phyloP scores from a whole-genome alignment of 2,329 filamentous ascomycete species.

The Achaetomium macrosporum region DNA sequence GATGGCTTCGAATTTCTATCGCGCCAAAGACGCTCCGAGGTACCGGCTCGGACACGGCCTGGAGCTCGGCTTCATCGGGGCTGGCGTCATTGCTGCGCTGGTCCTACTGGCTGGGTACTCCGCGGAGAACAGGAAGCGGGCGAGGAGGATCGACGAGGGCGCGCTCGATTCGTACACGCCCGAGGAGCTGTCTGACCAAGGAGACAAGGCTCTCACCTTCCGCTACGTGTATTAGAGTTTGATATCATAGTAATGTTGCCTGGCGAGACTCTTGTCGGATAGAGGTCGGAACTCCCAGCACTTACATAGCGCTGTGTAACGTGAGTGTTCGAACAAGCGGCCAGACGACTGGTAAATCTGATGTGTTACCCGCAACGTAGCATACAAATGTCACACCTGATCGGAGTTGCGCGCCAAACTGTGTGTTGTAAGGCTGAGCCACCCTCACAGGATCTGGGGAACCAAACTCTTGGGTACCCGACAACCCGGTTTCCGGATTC shows the following conservation, averaged over 20 bases:
- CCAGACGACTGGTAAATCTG: too few species aligned
- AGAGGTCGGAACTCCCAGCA: neutral
- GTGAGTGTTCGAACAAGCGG: too few species aligned
- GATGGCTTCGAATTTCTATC: conserved; percentile 69
- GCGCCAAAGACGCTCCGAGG: conserved; percentile 42
- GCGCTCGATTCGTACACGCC: conserved; percentile 36
- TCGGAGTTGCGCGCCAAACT: too few species aligned
- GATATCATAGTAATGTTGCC: neutral
- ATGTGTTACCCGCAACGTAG: too few species aligned
- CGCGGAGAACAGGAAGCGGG: conserved; percentile 53
- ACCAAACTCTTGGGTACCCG: too few species aligned
- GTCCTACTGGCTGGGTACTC: conserved; percentile 47
- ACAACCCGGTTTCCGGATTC: too few species aligned
- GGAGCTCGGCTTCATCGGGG: conserved; percentile 44
- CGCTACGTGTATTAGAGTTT: conserved; percentile 44
- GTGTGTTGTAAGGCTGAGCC: too few species aligned
- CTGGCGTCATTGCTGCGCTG: conserved; percentile 40
- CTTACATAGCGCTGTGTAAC: too few species aligned
- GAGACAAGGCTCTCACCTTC: conserved; percentile 58
- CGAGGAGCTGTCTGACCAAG: conserved; percentile 51
- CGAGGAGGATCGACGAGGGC: conserved; percentile 37
- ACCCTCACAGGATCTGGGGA: too few species aligned
- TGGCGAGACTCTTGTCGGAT: neutral
- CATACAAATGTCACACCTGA: too few species aligned
- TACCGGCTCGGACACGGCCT: conserved; percentile 47